Conservation (phyloP, 768 basidiomycete genomes). For the Lentinula edodes region DNA sequence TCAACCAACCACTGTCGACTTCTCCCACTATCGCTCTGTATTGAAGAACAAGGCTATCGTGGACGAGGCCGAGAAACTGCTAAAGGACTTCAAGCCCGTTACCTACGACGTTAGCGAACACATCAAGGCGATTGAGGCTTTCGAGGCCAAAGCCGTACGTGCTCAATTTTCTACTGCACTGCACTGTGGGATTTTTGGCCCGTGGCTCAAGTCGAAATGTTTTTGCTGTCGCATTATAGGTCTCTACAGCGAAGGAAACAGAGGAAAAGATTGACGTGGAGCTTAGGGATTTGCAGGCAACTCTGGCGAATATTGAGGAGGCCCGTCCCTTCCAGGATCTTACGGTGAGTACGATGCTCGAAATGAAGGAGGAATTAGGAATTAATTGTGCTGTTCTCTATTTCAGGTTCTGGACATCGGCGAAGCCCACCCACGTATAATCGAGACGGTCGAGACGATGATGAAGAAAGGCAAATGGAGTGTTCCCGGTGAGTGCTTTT, state of each 20-base stretch:
- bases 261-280: slow-evolving; percentile 87
- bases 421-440: slow-evolving; percentile 88
- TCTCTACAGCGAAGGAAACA: slow-evolving; percentile 86
- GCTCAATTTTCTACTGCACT: slow-evolving; percentile 10
- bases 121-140: slow-evolving; percentile 93
- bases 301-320: slow-evolving; percentile 94
- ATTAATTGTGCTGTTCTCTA: background rate
- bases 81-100: slow-evolving; percentile 88
- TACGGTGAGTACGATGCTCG: slow-evolving; percentile 51
- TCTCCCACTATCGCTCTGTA: slow-evolving; percentile 85
- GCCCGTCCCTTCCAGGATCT: slow-evolving; percentile 97
- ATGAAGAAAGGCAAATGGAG: slow-evolving; percentile 98
- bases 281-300: slow-evolving; percentile 85
- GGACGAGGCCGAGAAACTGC: slow-evolving; percentile 86
- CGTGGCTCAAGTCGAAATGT: slow-evolving; percentile 3
- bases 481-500: slow-evolving; percentile 70
- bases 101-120: slow-evolving; percentile 88
- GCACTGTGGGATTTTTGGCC: background rate
- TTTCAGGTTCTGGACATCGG: slow-evolving; percentile 81
- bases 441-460: slow-evolving; percentile 90
- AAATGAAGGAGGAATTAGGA: background rate
- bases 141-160: slow-evolving; percentile 92
- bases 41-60: slow-evolving; percentile 92
- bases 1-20: slow-evolving; percentile 81
- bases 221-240: slow-evolving; percentile 35